Evolutionary conservation across 306 rosid genomes (phyloP).

Genomic region (Prunus mongolica): DNA sequence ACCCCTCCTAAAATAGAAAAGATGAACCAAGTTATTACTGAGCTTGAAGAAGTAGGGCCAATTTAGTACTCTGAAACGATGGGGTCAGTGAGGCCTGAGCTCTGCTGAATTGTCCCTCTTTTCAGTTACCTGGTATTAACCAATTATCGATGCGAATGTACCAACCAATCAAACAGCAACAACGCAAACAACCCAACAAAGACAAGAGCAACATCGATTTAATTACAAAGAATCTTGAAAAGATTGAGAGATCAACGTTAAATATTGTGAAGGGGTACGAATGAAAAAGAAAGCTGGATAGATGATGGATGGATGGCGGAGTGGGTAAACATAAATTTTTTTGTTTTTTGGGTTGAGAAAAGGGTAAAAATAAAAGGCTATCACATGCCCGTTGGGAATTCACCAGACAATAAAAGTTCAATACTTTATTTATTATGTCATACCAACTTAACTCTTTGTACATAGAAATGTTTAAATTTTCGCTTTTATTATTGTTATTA

Average conservation of each 20-base stretch:
- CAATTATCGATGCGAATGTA: constrained; percentile 16
- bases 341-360: too few species aligned
- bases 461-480: constrained; percentile 6
- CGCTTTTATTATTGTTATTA: constrained; percentile 1
- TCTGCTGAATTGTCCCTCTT: constrained; percentile 23
- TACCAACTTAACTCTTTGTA: not conserved
- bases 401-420: not conserved
- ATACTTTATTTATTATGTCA: not conserved
- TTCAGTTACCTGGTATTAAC: constrained; percentile 1
- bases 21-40: not conserved
- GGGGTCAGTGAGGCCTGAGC: not conserved
- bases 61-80: not conserved
- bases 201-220: constrained; percentile 11
- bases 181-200: constrained; percentile 20
- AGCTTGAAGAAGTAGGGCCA: not conserved
- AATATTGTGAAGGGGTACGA: not conserved
- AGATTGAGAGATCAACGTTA: constrained; percentile 18
- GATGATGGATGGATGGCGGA: too few species aligned
- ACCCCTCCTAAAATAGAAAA: not conserved
- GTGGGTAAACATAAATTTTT: not conserved
- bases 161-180: constrained; percentile 32
- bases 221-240: constrained; percentile 26
- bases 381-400: not conserved
- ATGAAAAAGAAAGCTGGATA: constrained; percentile 2
- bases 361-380: too few species aligned